A percentile compares a stretch with the other conserved stretches of the same genome.
phyloP scores from a whole-genome alignment of 2,329 filamentous ascomycete genomes.

The Sarocladiaceae sp. region DNA sequence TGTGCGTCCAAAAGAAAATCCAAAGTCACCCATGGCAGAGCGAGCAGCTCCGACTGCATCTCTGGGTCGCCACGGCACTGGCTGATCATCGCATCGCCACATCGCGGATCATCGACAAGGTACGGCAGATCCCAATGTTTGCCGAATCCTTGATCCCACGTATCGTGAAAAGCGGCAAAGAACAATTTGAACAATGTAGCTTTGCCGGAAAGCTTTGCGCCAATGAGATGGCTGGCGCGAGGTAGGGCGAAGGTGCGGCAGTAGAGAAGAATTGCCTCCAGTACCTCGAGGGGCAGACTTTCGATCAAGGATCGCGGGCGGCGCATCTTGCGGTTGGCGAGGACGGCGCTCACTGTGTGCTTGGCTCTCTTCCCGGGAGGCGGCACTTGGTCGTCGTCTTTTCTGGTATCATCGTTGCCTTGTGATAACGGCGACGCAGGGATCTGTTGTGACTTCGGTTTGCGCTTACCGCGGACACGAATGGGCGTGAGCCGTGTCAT shows the following conservation, averaged over 20 bases:
- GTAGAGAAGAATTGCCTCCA: slow-evolving; percentile 48
- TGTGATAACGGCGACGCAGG: background rate
- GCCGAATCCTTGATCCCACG: slow-evolving; percentile 35
- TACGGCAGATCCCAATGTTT: background rate
- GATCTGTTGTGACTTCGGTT: slow-evolving; percentile 9
- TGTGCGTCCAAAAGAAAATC: slow-evolving; percentile 43
- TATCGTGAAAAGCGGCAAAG: slow-evolving; percentile 30
- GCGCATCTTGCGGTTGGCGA: slow-evolving; percentile 21
- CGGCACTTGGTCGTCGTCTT: background rate
- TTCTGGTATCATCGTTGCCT: background rate
- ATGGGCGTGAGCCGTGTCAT: slow-evolving; percentile 40
- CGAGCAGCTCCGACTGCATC: slow-evolving; percentile 37
- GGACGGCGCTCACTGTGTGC: slow-evolving; percentile 24
- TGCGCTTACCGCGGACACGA: slow-evolving; percentile 42
- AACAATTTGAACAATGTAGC: slow-evolving; percentile 32
- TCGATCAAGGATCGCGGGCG: slow-evolving; percentile 19
- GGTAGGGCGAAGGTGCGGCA: slow-evolving; percentile 46
- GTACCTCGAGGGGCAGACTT: slow-evolving; percentile 46
- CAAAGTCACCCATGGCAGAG: slow-evolving; percentile 39
- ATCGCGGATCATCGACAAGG: background rate
- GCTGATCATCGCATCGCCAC: background rate
- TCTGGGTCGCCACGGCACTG: background rate
- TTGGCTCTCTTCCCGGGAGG: slow-evolving; percentile 20
- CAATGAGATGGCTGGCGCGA: slow-evolving; percentile 38
- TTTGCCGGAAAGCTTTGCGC: slow-evolving; percentile 39